Evolutionary conservation across 225 moss, liverwort and hornwort species (phyloP).

Genomic region (Takakia lepidozioides): DNA sequence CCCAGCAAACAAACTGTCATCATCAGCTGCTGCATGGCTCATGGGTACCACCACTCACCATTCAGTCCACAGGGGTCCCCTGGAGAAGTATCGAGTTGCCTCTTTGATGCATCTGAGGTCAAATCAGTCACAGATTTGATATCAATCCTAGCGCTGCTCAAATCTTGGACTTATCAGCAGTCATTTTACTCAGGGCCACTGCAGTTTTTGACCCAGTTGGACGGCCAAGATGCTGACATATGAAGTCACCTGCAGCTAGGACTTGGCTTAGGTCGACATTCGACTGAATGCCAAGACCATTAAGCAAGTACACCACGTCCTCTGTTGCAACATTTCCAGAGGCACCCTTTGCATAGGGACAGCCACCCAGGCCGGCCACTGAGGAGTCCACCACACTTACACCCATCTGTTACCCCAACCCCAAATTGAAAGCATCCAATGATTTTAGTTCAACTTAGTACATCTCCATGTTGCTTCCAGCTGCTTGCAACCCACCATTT

Average conservation of each 20-base stretch:
- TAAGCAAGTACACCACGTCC: conserved; percentile 84
- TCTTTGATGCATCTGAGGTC: too few species aligned
- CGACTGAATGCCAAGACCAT: conserved; percentile 83
- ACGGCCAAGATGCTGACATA: conserved; percentile 67
- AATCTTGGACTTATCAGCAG: conserved; percentile 22
- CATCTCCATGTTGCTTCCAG: too few species aligned
- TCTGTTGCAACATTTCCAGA: conserved; percentile 98
- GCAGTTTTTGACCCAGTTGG: conserved; percentile 73
- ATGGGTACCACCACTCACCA: too few species aligned
- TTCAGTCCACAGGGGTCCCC: too few species aligned
- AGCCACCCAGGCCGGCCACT: conserved; percentile 87
- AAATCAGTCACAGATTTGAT: too few species aligned
- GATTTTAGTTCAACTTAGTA: too few species aligned
- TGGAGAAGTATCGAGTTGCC: too few species aligned
- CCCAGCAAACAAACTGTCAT: too few species aligned
- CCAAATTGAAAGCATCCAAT: too few species aligned
- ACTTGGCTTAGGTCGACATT: conserved; percentile 78
- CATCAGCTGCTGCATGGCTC: too few species aligned
- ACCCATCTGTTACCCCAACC: conserved; percentile 66
- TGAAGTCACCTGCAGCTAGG: conserved; percentile 81
- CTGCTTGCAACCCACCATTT: too few species aligned
- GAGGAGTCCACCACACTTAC: conserved; percentile 88
- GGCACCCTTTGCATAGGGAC: conserved; percentile 87
- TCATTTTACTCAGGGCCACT: conserved; percentile 53
- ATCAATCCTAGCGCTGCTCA: too few species aligned